These are phyloP conservation scores for Peronospora tabacina DNA, from an alignment of 352 stramenopile species.

Conservation along the genomic window DNA sequence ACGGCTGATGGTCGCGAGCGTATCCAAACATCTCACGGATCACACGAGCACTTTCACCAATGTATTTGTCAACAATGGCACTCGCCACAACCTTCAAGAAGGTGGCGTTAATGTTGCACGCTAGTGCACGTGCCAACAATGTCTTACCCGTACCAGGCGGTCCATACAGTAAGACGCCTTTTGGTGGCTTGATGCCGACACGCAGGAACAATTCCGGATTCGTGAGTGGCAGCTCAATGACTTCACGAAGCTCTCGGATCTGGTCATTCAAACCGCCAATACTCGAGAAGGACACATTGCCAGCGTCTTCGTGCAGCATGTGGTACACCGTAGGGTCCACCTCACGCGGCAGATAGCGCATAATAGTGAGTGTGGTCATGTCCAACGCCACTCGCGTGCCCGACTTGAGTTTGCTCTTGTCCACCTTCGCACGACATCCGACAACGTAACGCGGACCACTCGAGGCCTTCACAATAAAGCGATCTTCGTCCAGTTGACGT, in stretches of 20 bases:
- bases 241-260: conserved; percentile 93
- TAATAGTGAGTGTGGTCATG: conserved; percentile 99
- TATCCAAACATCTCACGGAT: conserved; percentile 99
- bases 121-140: conserved; percentile 94
- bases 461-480: conserved; percentile 99
- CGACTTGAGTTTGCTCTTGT: conserved; percentile 94
- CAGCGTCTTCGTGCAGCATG: conserved; percentile 98
- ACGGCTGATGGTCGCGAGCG: conserved; percentile 95
- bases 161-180: conserved; percentile 97
- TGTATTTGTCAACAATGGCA: conserved; percentile 99
- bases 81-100: conserved; percentile 99
- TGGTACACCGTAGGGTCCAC: conserved; percentile 99
- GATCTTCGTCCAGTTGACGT: conserved; percentile 95
- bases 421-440: conserved; percentile 91
- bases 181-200: conserved; percentile 97
- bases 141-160: conserved; percentile 99
- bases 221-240: conserved; percentile 98
- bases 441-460: conserved; percentile 98
- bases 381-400: conserved; percentile 97
- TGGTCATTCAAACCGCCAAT: conserved; percentile 99
- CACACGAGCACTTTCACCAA: conserved; percentile 98
- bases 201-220: conserved; percentile 99
- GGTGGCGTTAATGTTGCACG: conserved; percentile 98
- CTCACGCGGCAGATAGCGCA: conserved; percentile 96
- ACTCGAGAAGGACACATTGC: conserved; percentile 94